Conservation (phyloP, 1,139 yeast species). For the Taphrina flavorubra region DNA sequence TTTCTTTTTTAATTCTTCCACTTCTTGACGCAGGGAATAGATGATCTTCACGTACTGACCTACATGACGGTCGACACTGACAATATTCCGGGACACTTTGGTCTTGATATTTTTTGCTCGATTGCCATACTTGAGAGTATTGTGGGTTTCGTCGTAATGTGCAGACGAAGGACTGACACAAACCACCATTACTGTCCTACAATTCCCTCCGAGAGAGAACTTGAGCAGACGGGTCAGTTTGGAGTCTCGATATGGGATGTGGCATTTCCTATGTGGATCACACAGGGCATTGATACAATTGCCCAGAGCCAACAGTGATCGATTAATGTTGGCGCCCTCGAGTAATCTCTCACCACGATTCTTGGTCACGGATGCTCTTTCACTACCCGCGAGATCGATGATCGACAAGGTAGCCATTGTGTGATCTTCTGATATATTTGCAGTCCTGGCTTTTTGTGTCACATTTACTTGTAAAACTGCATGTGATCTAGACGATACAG, state of each 20-base stretch:
- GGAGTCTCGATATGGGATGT: conserved; percentile 90
- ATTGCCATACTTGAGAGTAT: conserved; percentile 89
- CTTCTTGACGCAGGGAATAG: conserved; percentile 78
- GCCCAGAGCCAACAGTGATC: conserved; percentile 86
- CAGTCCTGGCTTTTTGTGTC: conserved; percentile 52
- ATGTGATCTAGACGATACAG: conserved; percentile 86
- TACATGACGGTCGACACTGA: conserved; percentile 80
- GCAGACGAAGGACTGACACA: conserved; percentile 76
- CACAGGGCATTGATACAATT: conserved; percentile 93
- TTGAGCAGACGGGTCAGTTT: conserved; percentile 85
- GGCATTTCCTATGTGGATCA: conserved; percentile 69
- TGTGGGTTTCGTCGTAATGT: conserved; percentile 75
- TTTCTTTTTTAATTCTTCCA: conserved; percentile 65
- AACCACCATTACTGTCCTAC: conserved; percentile 78
- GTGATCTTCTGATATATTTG: conserved; percentile 54
- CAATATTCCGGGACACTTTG: conserved; percentile 74
- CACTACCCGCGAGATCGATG: conserved; percentile 97
- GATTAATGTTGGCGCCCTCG: conserved; percentile 91
- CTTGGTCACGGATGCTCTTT: conserved; percentile 76
- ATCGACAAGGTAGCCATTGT: conserved; percentile 70
- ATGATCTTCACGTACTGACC: conserved; percentile 86
- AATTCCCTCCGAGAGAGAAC: conserved; percentile 89
- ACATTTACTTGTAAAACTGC: conserved; percentile 80
- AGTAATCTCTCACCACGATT: conserved; percentile 69
- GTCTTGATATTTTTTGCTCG: conserved; percentile 92